Evolutionary conservation across 768 basidiomycete species (phyloP), one percentile per base, ranked within the genome.

Genomic region (Collybia nuda): DNA sequence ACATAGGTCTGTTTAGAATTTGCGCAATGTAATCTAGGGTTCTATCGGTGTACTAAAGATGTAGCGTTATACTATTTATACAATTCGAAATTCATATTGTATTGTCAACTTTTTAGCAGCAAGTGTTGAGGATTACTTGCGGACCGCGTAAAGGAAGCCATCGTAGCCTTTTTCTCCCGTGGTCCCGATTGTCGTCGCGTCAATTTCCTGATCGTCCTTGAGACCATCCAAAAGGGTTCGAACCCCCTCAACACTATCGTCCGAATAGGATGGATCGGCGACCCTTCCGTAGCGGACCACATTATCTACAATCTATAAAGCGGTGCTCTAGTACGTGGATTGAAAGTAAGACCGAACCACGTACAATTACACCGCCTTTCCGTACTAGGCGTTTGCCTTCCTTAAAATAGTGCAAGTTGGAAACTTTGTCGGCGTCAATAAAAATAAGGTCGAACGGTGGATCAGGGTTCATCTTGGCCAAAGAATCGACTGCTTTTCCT

Each of bases 401-500:
- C 1, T 63, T 67, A 66, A 83, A 85, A 59, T 88, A 87, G 3
- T 70, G 68, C 19, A 71, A 47, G 53, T 82, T 83, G 36, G 70
- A 73, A 3, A 67, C 63, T 61, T 88, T 88, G 68, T 88, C 84
- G 6, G 85, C 87, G 64, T 88, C 86, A 54, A 88, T 85, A 71
- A 88, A 90, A 2, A 74, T 73, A 17, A 90, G 64, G 62, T 88
- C 86, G 62, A 85, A 88, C 1, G 75, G 76, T 3, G 67, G 63
- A 8, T 74, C 73, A 6, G 82, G 63, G 6, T 73, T 66, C 26
- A 88, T 64, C 38, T 66, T 70, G 19, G 64, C 66, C 38, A 88
- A 68, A 0, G 77, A 74, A 3, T 82, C 77, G 2, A 67, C 65
- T 1, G 81, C 85, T 28, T 75, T 70, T 0, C 82, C 84, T 26